Base-by-base conservation (phyloP, 2,329 filamentous ascomycete species). In the Stemphylium beticola region DNA sequence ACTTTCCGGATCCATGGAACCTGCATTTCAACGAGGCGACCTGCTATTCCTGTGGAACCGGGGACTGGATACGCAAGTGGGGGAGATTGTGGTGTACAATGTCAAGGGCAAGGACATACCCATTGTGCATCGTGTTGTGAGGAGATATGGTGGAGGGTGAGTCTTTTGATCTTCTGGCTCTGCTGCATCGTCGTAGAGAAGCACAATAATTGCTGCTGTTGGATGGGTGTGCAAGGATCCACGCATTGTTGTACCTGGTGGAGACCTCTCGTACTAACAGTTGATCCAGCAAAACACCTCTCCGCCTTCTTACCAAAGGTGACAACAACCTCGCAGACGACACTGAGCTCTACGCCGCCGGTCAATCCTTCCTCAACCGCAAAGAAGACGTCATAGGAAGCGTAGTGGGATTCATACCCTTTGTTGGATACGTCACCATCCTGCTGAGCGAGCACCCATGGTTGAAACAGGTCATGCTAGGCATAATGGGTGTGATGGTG, bases 281-380 rank as follows among this genome's bases (percentile, higher is more conserved):
- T 58, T 9, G 38, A 58, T 12, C 2, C 56, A 83, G 80, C 51
- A 68, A 72, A 62, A 76, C 77, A 38, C 81, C 82, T 14, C 74
- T 84, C 31, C 78, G 91, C 71, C 85, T 99, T 17, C 85, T 99
- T 52, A 99, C 95, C 31, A 99, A 99, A 79, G 95, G 95, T 64
- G 95, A 99, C 79, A 99, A 98, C 82, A 99, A 99, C 74, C 78
- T 86, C 7, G 90, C 91, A 37, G 93, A 98, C 76, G 95, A 99
- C 74, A 96, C 92, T 14, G 93, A 97, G 73, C 83, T 90, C 15
- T 96, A 96, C 74, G 93, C 95, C 2, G 81, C 82, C 34, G 91
- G 90, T 15, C 93, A 99, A 78, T 90, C 91, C 71, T 96, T 91
- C 74, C 82, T 99, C 40, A 87, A 90, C 73, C 85, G 95, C 55